Conservation (phyloP, 2,329 filamentous ascomycete species). For the Fusarium lyarnte region DNA sequence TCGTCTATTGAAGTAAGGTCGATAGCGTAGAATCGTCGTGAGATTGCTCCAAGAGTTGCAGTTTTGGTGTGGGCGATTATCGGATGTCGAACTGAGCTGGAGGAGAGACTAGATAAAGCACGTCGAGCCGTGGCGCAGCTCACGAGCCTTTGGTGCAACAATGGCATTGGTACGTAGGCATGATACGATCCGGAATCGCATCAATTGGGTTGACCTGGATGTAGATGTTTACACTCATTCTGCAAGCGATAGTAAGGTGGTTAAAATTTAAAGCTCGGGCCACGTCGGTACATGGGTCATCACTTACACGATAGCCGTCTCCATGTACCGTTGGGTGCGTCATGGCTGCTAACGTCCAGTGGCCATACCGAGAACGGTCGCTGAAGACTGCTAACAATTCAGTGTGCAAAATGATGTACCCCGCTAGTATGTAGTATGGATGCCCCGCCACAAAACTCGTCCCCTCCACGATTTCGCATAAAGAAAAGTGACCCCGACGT, state of each 20-base stretch:
- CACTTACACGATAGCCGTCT: slow-evolving; percentile 29
- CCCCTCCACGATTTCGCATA: slow-evolving; percentile 25
- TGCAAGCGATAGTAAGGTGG: background rate
- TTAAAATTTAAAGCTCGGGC: slow-evolving; percentile 36
- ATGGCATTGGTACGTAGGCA: slow-evolving; percentile 44
- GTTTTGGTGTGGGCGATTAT: slow-evolving; percentile 12
- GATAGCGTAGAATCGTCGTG: slow-evolving; percentile 53
- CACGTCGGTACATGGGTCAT: slow-evolving; percentile 35
- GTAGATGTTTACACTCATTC: background rate
- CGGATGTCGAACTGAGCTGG: slow-evolving; percentile 20
- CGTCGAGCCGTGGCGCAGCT: slow-evolving; percentile 38
- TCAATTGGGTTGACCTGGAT: slow-evolving; percentile 3
- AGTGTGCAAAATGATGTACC: slow-evolving; percentile 25
- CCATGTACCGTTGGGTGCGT: slow-evolving; percentile 34
- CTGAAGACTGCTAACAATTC: slow-evolving; percentile 3
- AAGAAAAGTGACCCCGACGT: slow-evolving; percentile 13
- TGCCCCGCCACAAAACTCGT: slow-evolving; percentile 45
- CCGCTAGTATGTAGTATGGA: slow-evolving; percentile 29
- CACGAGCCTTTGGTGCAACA: slow-evolving; percentile 44
- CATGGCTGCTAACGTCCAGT: slow-evolving; percentile 24
- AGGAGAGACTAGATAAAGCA: slow-evolving; percentile 14
- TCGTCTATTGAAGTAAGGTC: slow-evolving; percentile 57
- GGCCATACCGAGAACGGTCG: slow-evolving; percentile 32
- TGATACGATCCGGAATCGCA: slow-evolving; percentile 40
- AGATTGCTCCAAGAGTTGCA: slow-evolving; percentile 4